These are phyloP conservation scores for Calonectria pauciramosa DNA, from an alignment of 2,329 filamentous ascomycete genomes.

Conservation along the genomic window DNA sequence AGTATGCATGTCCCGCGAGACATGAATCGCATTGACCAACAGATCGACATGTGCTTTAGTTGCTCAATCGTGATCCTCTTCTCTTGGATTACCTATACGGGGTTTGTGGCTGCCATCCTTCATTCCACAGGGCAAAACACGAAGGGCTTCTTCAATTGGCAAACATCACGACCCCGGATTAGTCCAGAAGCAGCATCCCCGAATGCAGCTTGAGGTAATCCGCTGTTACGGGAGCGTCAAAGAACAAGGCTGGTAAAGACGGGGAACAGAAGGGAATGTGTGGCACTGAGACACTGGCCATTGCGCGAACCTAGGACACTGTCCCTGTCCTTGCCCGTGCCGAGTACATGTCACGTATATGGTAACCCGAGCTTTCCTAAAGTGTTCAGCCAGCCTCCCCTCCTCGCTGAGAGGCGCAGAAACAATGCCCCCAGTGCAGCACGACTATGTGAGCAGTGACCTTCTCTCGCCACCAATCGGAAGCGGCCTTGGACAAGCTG, in stretches of 20 bases:
- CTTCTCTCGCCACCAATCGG: neutral
- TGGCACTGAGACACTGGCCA: conserved; percentile 2
- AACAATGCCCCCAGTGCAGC: neutral
- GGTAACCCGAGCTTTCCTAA: neutral
- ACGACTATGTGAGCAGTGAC: neutral
- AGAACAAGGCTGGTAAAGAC: neutral
- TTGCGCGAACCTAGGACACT: neutral
- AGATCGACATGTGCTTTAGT: neutral
- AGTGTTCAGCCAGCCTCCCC: neutral
- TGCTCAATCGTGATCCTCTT: neutral
- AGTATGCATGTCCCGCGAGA: neutral
- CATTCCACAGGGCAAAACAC: neutral
- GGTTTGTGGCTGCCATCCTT: neutral
- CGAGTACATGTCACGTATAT: neutral
- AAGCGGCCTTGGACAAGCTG: neutral
- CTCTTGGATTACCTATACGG: neutral
- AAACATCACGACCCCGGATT: neutral
- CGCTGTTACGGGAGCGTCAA: neutral
- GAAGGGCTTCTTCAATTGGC: neutral
- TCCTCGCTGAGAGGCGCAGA: neutral
- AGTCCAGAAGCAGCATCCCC: neutral
- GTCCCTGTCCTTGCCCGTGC: neutral
- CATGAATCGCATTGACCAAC: neutral
- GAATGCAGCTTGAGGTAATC: neutral
- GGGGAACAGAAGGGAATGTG: neutral